Percentiles rank a stretch among this genome's conserved stretches.
Conservation (phyloP, 1,284 basidiomycete species). For the Singerocomus inundabilis region DNA sequence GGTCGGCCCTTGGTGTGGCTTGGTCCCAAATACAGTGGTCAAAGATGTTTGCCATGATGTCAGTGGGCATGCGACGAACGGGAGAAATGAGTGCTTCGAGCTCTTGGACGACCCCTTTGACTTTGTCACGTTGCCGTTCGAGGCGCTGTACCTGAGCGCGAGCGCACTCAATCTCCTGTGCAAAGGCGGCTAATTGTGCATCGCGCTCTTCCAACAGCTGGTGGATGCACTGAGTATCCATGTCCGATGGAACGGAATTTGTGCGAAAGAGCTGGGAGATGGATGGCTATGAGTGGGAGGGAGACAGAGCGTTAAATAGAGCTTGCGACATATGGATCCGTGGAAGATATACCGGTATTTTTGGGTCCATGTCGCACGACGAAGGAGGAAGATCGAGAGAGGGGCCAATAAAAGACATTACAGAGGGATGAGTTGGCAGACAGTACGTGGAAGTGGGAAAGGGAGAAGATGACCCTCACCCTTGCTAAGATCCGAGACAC, state of each 20-base stretch:
- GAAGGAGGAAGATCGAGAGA: not conserved
- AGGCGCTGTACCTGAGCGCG: slow-evolving; percentile 22
- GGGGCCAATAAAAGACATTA: slow-evolving; percentile 8
- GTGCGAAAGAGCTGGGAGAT: slow-evolving; percentile 31
- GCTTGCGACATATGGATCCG: not conserved
- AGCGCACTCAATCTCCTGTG: slow-evolving; percentile 22
- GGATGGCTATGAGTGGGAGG: slow-evolving; percentile 12
- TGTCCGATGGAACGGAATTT: slow-evolving; percentile 27
- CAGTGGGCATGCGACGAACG: slow-evolving; percentile 33
- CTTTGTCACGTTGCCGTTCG: slow-evolving; percentile 14
- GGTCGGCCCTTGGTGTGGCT: slow-evolving; percentile 8
- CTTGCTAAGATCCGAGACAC: not conserved
- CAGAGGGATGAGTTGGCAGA: not conserved
- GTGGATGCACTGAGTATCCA: slow-evolving; percentile 18
- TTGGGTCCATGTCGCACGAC: slow-evolving; percentile 8
- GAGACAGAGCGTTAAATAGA: not conserved
- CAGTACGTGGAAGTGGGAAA: not conserved
- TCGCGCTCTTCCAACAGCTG: slow-evolving; percentile 22
- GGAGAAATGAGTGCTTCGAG: slow-evolving; percentile 32
- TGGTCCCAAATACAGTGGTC: slow-evolving; percentile 23
- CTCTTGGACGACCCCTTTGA: slow-evolving; percentile 21
- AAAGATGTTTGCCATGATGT: slow-evolving; percentile 30
- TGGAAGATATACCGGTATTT: slow-evolving; percentile 24
- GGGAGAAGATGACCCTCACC: not conserved
- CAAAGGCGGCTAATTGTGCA: slow-evolving; percentile 11